phyloP scores from a whole-genome alignment of 139 green algal genomes.

The Chlamydomonas sphaeroides region DNA sequence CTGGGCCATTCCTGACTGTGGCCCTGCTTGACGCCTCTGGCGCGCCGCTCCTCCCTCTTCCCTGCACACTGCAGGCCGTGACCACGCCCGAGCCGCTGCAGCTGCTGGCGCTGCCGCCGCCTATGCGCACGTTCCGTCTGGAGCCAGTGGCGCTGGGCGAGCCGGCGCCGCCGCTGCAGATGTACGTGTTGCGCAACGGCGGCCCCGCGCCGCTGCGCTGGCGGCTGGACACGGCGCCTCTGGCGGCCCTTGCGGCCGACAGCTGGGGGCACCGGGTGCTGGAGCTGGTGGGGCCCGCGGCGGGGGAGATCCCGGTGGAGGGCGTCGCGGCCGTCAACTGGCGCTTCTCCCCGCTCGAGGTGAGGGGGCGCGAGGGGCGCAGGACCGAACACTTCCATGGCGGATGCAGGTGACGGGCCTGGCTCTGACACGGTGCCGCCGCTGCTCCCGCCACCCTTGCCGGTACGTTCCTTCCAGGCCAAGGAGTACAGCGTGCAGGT shows the following conservation, averaged over 20 bases:
- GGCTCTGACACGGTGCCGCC: no score
- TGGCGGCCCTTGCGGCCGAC: slow-evolving; percentile 13
- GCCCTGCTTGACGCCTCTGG: no score
- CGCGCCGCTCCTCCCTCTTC: not conserved
- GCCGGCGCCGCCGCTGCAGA: slow-evolving; percentile 61
- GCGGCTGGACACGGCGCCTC: slow-evolving; percentile 22
- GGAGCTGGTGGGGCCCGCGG: slow-evolving; percentile 27
- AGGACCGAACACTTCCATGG: no score
- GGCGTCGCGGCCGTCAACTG: slow-evolving; percentile 54
- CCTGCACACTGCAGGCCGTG: not conserved
- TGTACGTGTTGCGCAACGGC: slow-evolving; percentile 42
- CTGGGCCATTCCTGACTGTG: no score
- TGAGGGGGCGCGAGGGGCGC: slow-evolving; percentile 8
- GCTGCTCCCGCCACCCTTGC: no score
- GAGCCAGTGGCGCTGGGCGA: slow-evolving; percentile 68
- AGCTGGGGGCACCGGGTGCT: slow-evolving; percentile 49
- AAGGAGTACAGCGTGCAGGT: slow-evolving; percentile 33
- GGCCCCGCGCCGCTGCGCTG: slow-evolving; percentile 13
- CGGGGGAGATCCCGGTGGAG: slow-evolving; percentile 49
- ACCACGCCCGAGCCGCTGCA: slow-evolving; percentile 48
- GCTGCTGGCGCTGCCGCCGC: slow-evolving; percentile 47
- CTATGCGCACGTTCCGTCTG: slow-evolving; percentile 52
- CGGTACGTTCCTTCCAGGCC: no score
- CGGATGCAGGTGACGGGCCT: no score
- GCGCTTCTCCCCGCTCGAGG: slow-evolving; percentile 67